These are phyloP conservation scores for Limnanthes douglasii DNA, from an alignment of 345 rosid species.

Conservation along the genomic window DNA sequence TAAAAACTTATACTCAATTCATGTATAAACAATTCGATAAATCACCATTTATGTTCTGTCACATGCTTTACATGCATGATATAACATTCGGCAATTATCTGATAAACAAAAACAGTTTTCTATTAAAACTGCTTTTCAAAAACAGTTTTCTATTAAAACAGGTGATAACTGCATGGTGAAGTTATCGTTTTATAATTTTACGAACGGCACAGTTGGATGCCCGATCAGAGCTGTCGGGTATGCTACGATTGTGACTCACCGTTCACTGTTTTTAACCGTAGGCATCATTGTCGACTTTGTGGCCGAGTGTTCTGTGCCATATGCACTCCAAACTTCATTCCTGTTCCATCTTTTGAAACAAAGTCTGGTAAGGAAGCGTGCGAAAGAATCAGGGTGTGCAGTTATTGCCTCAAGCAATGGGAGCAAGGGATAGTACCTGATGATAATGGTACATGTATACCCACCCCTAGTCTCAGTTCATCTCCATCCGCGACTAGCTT, in stretches of 20 bases:
- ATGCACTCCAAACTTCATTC: constrained; percentile 68
- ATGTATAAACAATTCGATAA: too few relatives aligned
- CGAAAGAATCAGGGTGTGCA: constrained; percentile 76
- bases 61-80: too few relatives aligned
- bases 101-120: too few relatives aligned
- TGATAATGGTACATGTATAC: constrained; percentile 31
- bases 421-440: constrained; percentile 31
- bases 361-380: constrained; percentile 37
- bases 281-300: constrained; percentile 89
- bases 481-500: constrained; percentile 67
- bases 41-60: too few relatives aligned
- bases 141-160: too few relatives aligned
- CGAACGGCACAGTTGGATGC: too few relatives aligned
- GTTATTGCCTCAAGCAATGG: constrained; percentile 83
- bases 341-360: constrained; percentile 45
- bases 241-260: constrained; percentile 95
- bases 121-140: too few relatives aligned
- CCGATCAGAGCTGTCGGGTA: constrained; percentile 88
- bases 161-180: too few relatives aligned
- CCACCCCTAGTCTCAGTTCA: constrained; percentile 42
- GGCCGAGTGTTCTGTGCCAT: constrained; percentile 87
- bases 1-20: too few relatives aligned
- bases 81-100: too few relatives aligned
- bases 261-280: constrained; percentile 76
- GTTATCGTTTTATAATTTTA: too few relatives aligned